Conservation (phyloP, 163 green algal species). For the Scenedesmus sp. region DNA sequence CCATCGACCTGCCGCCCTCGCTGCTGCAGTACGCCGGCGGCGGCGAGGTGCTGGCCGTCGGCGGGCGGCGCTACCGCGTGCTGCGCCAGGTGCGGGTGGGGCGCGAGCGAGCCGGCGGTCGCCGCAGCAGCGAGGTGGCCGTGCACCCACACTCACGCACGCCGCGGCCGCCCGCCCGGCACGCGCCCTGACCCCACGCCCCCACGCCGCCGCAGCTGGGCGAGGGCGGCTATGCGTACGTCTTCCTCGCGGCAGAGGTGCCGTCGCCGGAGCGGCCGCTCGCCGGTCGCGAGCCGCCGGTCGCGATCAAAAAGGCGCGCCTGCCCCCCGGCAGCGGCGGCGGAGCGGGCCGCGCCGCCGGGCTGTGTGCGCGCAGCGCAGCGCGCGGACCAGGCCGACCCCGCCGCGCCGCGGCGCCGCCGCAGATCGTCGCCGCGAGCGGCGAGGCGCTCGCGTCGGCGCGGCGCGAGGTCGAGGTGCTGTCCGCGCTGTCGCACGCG, state of each 20-base stretch:
- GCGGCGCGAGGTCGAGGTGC: constrained; percentile 67
- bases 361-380: not conserved
- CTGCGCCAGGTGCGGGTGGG: not conserved
- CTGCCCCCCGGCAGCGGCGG: no score
- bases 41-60: no score
- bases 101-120: not conserved
- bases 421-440: constrained; percentile 61
- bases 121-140: not conserved
- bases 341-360: no score
- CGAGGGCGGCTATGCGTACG: constrained; percentile 88
- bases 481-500: constrained; percentile 68
- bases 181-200: no score
- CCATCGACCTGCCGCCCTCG: no score
- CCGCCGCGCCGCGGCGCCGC: not conserved
- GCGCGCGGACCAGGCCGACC: no score
- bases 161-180: not conserved
- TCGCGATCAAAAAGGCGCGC: constrained; percentile 72
- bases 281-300: constrained; percentile 24
- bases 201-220: constrained; percentile 55
- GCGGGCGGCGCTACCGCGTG: no score
- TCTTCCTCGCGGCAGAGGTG: constrained; percentile 78
- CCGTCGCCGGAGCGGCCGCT: constrained; percentile 34
- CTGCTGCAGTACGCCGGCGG: no score
- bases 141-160: not conserved
- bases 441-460: constrained; percentile 64